Base-by-base conservation (phyloP, 2,329 filamentous ascomycete genomes). In the Fusarium caatingaense region DNA sequence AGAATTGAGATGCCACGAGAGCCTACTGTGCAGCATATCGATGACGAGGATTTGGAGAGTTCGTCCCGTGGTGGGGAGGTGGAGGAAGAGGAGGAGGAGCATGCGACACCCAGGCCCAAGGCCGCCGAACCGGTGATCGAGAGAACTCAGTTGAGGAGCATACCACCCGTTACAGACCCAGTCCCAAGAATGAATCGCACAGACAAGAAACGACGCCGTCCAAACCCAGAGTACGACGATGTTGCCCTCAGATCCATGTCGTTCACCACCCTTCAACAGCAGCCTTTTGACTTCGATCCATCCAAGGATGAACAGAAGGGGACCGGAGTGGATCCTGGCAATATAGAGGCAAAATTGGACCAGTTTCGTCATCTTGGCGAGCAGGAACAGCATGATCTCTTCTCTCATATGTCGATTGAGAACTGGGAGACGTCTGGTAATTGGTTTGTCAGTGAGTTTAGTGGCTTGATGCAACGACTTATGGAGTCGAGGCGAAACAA, bases 391-490 rank as follows among this genome's bases (percentile, higher is more conserved):
- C 79, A 78, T 32, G 76, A 81, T 1, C 84, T 89, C 56, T 88
- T 89, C 72, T 81, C 80, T 5, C 81, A 81, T 55, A 85, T 89
- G 82, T 77, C 84, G 2, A 80, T 88, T 16, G 78, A 82, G 18
- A 87, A 89, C 56, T 89, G 87, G 87, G 87, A 89, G 69, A 80
- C 83, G 16, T 83, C 86, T 2, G 87, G 87, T 8, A 86, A 89
- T 68, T 89, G 87, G 87, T 88, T 89, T 59, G 78, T 88, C 23
- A 82, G 83, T 45, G 84, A 83, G 65, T 89, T 89, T 65, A 78
- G 82, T 10, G 79, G 79, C 5, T 77, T 89, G 44, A 82, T 88
- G 75, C 77, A 81, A 64, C 80, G 78, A 55, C 76, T 89, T 66
- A 83, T 82, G 62, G 80, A 83, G 53, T 81, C 84, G 21, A 82